A percentile compares a stretch with the other conserved stretches of the same genome.
Evolutionary conservation across 1,139 yeast species (phyloP).

Genomic region (Geotrichum siamense): DNA sequence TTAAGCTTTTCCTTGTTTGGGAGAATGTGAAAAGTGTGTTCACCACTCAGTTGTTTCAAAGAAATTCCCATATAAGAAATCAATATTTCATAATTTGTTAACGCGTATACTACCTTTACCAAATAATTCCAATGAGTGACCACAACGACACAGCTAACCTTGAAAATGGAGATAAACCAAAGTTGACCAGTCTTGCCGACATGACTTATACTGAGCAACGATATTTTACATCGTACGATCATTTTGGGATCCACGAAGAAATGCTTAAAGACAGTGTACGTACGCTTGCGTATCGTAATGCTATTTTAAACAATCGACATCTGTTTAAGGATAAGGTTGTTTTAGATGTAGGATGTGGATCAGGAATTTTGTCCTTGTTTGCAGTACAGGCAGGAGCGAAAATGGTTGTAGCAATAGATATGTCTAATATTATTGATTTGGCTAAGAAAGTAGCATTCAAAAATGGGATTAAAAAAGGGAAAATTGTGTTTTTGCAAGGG

Average conservation of each 20-base stretch:
- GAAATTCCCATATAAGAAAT: no score
- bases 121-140: background rate
- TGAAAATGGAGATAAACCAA: background rate
- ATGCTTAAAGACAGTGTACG: slow-evolving; percentile 96
- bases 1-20: no score
- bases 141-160: background rate
- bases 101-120: background rate
- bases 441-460: slow-evolving; percentile 77
- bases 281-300: slow-evolving; percentile 85
- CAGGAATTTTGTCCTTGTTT: slow-evolving; percentile 95
- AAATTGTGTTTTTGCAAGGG: slow-evolving; percentile 84
- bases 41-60: no score
- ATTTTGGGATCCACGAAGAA: slow-evolving; percentile 96
- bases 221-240: slow-evolving; percentile 91
- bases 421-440: slow-evolving; percentile 93
- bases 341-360: slow-evolving; percentile 98
- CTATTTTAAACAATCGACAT: slow-evolving; percentile 84
- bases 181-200: slow-evolving; percentile 4
- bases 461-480: slow-evolving; percentile 81
- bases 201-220: slow-evolving; percentile 61
- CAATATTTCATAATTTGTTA: no score
- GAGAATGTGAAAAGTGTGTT: no score
- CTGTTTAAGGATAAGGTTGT: slow-evolving; percentile 89
- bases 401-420: slow-evolving; percentile 93
- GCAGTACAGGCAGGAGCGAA: slow-evolving; percentile 97